Base-by-base conservation (phyloP, 495 filamentous ascomycete genomes). In the Penicillium tannophilum region DNA sequence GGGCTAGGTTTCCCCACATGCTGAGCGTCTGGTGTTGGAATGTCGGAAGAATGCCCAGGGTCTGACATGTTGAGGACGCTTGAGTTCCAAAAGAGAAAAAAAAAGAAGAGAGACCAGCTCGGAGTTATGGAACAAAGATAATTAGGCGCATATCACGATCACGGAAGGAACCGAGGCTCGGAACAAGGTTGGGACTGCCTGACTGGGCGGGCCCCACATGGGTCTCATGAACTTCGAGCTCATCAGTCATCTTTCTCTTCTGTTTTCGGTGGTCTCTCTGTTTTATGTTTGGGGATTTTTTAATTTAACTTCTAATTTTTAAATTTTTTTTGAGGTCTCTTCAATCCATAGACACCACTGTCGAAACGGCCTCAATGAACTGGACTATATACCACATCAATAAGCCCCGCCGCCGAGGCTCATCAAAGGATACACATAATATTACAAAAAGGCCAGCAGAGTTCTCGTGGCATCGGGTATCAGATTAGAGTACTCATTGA, bases 1-100 rank as follows among this genome's bases (percentile, higher is more conserved):
- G 62, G 43, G 54, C 62, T 61, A 55, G 55, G 30, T 55, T 64
- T 66, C 70, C 64, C 70, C 62, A 63, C 68, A 68, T 62, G 66
- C 47, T 52, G 26, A 50, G 49, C 50, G 17, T 58, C 55, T 47
- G 46, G 6, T 36, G 54, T 44, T 26, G 51, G 19, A 20, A 42
- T 5, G 17, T 60, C 52, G 12, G 61, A 51, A 28, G 55, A 41
- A 1, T 43, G 48, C 24, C 62, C 52, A 23, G 62, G 41, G 53
- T 65, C 62, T 30, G 65, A 28, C 67, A 70, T 70, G 23, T 61
- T 57, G 26, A 24, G 26, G 54, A 24, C 50, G 19, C 7, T 28
- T 6, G 4, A 6, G 16, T 3, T 23, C 20, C 1, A 23, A 39
- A 30, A 24, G 10, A 36, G 8, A 48, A 30, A 33, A 30, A 31